Base-by-base conservation (phyloP, 495 filamentous ascomycete genomes). In the Penicillium coffeae region DNA sequence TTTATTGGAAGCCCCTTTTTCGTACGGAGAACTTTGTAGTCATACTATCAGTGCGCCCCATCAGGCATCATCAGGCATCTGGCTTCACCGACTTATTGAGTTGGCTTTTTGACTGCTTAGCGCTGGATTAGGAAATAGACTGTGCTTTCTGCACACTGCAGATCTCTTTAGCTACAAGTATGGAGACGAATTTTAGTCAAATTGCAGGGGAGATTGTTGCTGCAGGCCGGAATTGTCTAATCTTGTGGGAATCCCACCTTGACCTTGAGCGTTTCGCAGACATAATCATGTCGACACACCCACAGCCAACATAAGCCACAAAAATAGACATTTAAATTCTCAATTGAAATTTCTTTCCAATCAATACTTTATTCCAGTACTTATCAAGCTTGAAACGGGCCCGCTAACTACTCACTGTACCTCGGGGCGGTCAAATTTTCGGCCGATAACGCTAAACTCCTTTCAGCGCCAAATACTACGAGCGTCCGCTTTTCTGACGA, bases 401-500 rank as follows among this genome's bases (percentile, higher is more conserved):
- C 35, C n/a, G 5, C 13, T n/a, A 37, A 4, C 4, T 37, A 18
- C n/a, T 14, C 35, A 14, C 15, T 37, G 15, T 37, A 18, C 35
- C 35, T 37, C 35, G 35, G 35, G 5, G 35, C 35, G 35, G 35
- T 14, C 12, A 13, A 37, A 37, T 14, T 37, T 37, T 37, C 4
- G 15, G 5, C 35, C 35, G 35, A 4, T 37, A 4, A 30, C 25
- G 25, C 25, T 30, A 30, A 30, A 4, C 25, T 10, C 5, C 25
- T 30, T 30, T 10, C 5, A 30, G 25, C 25, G 25, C 25, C 25
- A 30, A 30, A 30, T 30, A 30, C 25, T 30, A 30, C 25, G 10
- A 30, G 5, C 52, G 48, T 58, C 59, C 54, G 60, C 63, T 58
- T 64, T 67, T 56, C 54, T 52, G 38, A 35, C 45, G 50, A 45